Evolutionary conservation across 1,139 yeast genomes (phyloP).

Genomic region (Protomyces inouyei): DNA sequence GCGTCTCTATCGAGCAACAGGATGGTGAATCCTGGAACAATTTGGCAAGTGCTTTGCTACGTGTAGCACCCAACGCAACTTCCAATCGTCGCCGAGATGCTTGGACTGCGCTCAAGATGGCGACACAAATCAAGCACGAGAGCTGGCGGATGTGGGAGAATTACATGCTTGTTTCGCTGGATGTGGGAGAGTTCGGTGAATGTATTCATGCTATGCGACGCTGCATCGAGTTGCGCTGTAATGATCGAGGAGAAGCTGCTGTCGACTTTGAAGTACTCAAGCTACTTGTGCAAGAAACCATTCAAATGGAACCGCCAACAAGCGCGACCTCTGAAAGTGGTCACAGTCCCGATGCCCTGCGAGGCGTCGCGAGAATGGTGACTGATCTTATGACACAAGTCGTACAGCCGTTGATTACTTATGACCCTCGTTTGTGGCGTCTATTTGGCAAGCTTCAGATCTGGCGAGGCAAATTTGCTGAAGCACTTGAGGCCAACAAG

Average conservation of each 20-base stretch:
- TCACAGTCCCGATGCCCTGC: conserved; percentile 8
- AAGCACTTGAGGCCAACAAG: conserved; percentile 77
- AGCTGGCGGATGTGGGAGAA: conserved; percentile 94
- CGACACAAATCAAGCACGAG: conserved; percentile 41
- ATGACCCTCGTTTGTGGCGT: conserved; percentile 76
- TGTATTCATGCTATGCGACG: conserved; percentile 68
- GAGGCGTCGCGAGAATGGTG: conserved; percentile 37
- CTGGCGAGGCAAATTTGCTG: conserved; percentile 88
- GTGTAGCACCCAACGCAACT: conserved; percentile 41
- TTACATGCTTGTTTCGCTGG: conserved; percentile 73
- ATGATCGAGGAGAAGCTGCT: conserved; percentile 55
- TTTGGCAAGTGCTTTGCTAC: conserved; percentile 72
- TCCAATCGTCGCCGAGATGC: conserved; percentile 30
- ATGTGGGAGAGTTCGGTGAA: conserved; percentile 79
- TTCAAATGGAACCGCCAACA: conserved; percentile 50
- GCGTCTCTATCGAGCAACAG: conserved; percentile 79
- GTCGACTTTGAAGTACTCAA: conserved; percentile 76
- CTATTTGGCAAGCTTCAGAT: conserved; percentile 74
- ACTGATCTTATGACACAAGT: conserved; percentile 45
- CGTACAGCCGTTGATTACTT: conserved; percentile 59
- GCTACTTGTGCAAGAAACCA: conserved; percentile 61
- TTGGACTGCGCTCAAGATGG: conserved; percentile 33
- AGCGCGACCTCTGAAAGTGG: conserved; percentile 38
- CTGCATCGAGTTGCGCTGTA: conserved; percentile 54
- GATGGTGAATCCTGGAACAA: conserved; percentile 93